Evolutionary conservation across 768 basidiomycete genomes (phyloP), one percentile per base, ranked within the genome.

Genomic region (Lactarius hengduanensis): DNA sequence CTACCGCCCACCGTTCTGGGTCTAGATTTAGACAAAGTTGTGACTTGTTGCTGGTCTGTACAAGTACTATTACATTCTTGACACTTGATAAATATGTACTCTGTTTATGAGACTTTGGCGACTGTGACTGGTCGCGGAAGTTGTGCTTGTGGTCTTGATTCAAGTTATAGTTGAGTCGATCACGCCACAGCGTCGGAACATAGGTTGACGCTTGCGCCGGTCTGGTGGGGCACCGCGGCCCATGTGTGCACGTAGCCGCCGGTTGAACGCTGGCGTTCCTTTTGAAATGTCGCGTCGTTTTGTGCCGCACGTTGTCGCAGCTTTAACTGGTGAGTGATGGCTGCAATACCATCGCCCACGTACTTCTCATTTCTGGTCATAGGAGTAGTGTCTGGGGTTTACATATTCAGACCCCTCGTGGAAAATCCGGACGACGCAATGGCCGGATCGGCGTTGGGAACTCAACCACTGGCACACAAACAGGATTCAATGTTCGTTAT

Each of bases 311-410:
- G 13, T 60, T 41, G 36, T 65, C 30, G 88, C 89, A 62, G 80
- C 81, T 41, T 69, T 80, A 54, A 80, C 87, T 73, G 89, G 89
- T 88, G 71, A 69, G 66, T 32, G 15, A 4, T 26, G 16, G 38
- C 28, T 1, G 18, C n/a, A 32, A 45, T 20, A 38, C 36, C 7
- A 1, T 30, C 47, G 22, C 22, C 32, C 43, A 16, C 40, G 30
- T 11, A 50, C 11, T 8, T 58, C n/a, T 45, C 32, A 15, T 16
- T 50, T 36, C 11, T 11, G 50, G 32, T 22, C 32, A 28, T 22
- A 69, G 68, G 68, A n/a, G 58, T 69, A 1, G 34, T 69, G 13
- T 69, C 68, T 10, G 68, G 68, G 4, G 28, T 65, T 28, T 65
- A 65, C 45, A 62, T 69, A 50, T 69, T 69, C 56, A 65, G 54